phyloP scores from a whole-genome alignment of 2,329 filamentous ascomycete genomes.

The Didymella pomorum region DNA sequence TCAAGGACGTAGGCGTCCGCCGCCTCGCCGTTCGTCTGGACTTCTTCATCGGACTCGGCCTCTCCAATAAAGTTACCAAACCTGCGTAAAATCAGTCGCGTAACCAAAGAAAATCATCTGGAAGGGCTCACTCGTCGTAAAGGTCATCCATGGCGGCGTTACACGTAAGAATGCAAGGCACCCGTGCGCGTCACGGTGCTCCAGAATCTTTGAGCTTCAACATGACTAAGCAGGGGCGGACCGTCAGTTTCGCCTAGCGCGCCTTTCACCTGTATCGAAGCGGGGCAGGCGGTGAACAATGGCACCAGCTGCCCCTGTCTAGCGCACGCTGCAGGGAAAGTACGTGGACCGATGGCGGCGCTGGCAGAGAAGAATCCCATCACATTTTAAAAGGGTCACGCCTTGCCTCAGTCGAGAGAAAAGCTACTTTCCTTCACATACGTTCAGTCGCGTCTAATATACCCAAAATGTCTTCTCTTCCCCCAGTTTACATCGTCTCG shows the following conservation, averaged over 20 bases:
- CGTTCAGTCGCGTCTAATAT: slow-evolving; percentile 20
- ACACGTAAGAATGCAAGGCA: slow-evolving; percentile 22
- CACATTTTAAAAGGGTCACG: slow-evolving; percentile 30
- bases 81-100: slow-evolving; percentile 58
- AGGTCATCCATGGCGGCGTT: slow-evolving; percentile 81
- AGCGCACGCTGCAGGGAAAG: slow-evolving; percentile 26
- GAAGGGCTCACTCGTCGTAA: slow-evolving; percentile 81
- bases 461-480: slow-evolving; percentile 75
- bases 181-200: slow-evolving; percentile 31
- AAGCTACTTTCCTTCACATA: slow-evolving; percentile 13
- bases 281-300: slow-evolving; percentile 36
- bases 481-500: slow-evolving; percentile 95
- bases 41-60: slow-evolving; percentile 87
- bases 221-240: slow-evolving; percentile 22
- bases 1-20: slow-evolving; percentile 82
- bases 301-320: slow-evolving; percentile 8
- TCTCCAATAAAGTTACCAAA: slow-evolving; percentile 99
- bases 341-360: slow-evolving; percentile 22
- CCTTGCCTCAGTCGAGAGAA: slow-evolving; percentile 21
- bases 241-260: slow-evolving; percentile 15
- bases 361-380: slow-evolving; percentile 22
- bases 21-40: slow-evolving; percentile 75
- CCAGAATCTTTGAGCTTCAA: slow-evolving; percentile 38
- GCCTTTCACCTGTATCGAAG: not conserved
- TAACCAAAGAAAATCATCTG: not conserved